Evolutionary conservation across 2,329 filamentous ascomycete genomes (phyloP).

Genomic region (Fusarium pseudoanthophilum): DNA sequence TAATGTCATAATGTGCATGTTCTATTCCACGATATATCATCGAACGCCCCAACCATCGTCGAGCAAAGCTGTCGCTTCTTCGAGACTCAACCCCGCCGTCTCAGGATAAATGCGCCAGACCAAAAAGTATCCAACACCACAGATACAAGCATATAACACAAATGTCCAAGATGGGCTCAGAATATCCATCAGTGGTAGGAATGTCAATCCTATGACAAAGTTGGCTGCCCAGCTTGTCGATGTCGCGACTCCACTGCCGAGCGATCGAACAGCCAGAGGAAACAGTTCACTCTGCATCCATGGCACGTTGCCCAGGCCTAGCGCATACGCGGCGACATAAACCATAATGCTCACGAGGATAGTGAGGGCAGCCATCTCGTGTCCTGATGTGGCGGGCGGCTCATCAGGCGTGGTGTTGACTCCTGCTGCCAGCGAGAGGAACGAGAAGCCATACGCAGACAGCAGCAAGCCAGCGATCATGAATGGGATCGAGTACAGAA

Average conservation of each 20-base stretch:
- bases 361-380: constrained; percentile 57
- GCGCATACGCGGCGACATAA: constrained; percentile 87
- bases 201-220: constrained; percentile 85
- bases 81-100: constrained; percentile 82
- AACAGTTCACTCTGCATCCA: constrained; percentile 98
- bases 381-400: constrained; percentile 27
- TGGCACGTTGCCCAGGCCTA: constrained; percentile 90
- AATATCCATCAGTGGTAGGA: constrained; percentile 85
- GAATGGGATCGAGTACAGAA: constrained; percentile 84
- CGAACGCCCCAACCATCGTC: constrained; percentile 78
- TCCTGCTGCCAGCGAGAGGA: constrained; percentile 60
- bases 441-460: constrained; percentile 78
- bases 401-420: constrained; percentile 30
- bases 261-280: constrained; percentile 76
- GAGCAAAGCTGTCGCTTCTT: constrained; percentile 80
- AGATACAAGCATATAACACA: constrained; percentile 79
- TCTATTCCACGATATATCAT: constrained; percentile 43
- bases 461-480: constrained; percentile 80
- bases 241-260: constrained; percentile 79
- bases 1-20: not conserved
- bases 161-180: constrained; percentile 83
- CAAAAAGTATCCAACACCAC: constrained; percentile 71
- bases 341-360: constrained; percentile 81
- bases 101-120: constrained; percentile 86
- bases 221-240: constrained; percentile 90